Conservation (phyloP, 192 early-diverging fungal genomes). For the Coemansia sp. region DNA sequence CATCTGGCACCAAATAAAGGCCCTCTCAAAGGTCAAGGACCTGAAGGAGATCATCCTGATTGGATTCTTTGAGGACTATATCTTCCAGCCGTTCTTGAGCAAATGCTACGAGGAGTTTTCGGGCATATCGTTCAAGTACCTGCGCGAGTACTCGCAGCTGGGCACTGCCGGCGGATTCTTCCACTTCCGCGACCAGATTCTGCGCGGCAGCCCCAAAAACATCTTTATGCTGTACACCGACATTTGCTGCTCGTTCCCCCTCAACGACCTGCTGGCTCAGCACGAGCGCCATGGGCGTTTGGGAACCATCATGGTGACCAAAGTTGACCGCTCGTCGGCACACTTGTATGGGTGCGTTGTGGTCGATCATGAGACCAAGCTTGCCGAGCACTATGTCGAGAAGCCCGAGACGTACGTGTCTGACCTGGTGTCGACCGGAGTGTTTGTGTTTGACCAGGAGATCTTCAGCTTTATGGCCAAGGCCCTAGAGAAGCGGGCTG, state of each 20-base stretch:
- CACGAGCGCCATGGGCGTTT: slow-evolving; percentile 79
- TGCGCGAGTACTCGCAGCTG: slow-evolving; percentile 95
- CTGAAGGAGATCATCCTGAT: slow-evolving; percentile 93
- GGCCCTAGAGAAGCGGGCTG: slow-evolving; percentile 67
- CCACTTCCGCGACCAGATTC: slow-evolving; percentile 98
- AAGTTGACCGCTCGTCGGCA: slow-evolving; percentile 76
- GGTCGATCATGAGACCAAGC: slow-evolving; percentile 79
- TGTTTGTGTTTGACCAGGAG: slow-evolving; percentile 87
- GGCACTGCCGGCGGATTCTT: slow-evolving; percentile 97
- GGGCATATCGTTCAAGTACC: slow-evolving; percentile 83
- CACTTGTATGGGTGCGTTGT: slow-evolving; percentile 93
- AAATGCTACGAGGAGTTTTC: slow-evolving; percentile 86
- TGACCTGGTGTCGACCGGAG: slow-evolving; percentile 91
- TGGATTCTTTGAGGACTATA: slow-evolving; percentile 94
- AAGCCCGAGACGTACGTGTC: slow-evolving; percentile 96
- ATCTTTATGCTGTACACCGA: slow-evolving; percentile 98
- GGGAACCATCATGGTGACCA: slow-evolving; percentile 88
- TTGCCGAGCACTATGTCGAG: slow-evolving; percentile 97
- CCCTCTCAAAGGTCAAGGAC: slow-evolving; percentile 81
- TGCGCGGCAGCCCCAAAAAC: slow-evolving; percentile 83
- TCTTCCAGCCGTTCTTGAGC: slow-evolving; percentile 88
- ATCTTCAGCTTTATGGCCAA: slow-evolving; percentile 84
- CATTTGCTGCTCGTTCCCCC: slow-evolving; percentile 92
- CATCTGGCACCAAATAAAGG: slow-evolving; percentile 95
- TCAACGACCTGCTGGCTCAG: slow-evolving; percentile 78